Percentiles rank a stretch among this genome's conserved stretches.
Evolutionary conservation across 768 basidiomycete species (phyloP).

Genomic region (Auricularia heimuer): DNA sequence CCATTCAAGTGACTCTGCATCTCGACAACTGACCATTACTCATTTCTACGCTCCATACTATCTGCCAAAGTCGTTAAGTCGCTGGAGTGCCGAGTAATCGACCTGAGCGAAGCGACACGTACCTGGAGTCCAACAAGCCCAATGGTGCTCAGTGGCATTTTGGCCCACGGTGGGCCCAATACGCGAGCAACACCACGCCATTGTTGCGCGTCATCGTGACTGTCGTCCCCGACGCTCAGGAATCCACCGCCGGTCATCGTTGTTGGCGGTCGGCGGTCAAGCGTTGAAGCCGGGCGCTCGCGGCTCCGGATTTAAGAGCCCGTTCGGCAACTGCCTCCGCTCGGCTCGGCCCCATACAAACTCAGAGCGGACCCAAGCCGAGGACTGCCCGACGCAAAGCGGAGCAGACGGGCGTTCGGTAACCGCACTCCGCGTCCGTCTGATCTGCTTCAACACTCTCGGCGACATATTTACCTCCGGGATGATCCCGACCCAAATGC

Average conservation of each 20-base stretch:
- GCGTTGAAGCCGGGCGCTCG: too few relatives aligned
- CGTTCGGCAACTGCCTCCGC: too few relatives aligned
- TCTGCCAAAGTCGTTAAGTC: not conserved
- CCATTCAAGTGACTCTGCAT: not conserved
- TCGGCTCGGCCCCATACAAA: too few relatives aligned
- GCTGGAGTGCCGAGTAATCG: not conserved
- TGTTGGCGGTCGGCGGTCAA: not conserved
- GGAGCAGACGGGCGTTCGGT: too few relatives aligned
- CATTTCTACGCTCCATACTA: slow-evolving; percentile 94
- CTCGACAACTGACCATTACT: slow-evolving; percentile 50
- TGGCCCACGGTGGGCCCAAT: slow-evolving; percentile 56
- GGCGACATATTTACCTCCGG: too few relatives aligned
- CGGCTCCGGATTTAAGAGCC: too few relatives aligned
- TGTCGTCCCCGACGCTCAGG: not conserved
- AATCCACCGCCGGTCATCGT: not conserved
- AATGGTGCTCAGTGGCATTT: slow-evolving; percentile 61
- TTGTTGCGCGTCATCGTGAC: slow-evolving; percentile 22
- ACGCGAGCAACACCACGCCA: slow-evolving; percentile 50
- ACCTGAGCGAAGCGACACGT: not conserved
- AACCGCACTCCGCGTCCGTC: too few relatives aligned
- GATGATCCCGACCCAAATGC: too few relatives aligned
- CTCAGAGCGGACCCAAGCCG: too few relatives aligned
- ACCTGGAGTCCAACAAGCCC: slow-evolving; percentile 74
- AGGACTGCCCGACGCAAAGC: too few relatives aligned
- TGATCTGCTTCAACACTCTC: too few relatives aligned